Base-by-base conservation (phyloP, 768 basidiomycete species). In the Pisolithus orientalis region DNA sequence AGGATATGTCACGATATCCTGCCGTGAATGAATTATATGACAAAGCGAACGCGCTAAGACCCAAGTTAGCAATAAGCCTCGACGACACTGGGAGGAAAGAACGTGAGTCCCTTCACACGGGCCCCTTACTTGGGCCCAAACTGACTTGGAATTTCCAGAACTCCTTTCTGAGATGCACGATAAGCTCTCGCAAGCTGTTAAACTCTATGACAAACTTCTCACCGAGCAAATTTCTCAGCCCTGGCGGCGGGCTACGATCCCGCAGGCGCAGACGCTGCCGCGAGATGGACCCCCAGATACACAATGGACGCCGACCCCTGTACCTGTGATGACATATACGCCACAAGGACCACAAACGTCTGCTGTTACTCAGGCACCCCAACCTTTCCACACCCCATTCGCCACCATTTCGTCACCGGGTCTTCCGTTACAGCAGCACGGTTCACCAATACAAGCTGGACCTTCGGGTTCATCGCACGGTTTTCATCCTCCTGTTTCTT, bases 141-240 rank as follows among this genome's bases (percentile, higher is more conserved):
- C 53, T 50, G 24, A 42, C 32, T 37, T 16, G 31, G 29, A 39
- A 6, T 62, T 10, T 9, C 5, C 21, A 93, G 94, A 94, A 67
- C 76, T 94, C 64, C 73, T 99, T 34, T 75, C 83, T 6, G 94
- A 97, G 46, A 97, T 98, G 93, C 89, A 97, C 60, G 86, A 88
- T 44, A 95, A 97, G 68, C 69, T 99, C 9, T 89, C 91, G 0
- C 83, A 95, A 65, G 93, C 91, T 0, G 92, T 97, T 43, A 87
- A 88, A 63, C 72, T 96, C 4, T 98, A 97, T 64, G 94, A 97
- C 58, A 80, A 86, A 50, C 73, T 96, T 21, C 72, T 95, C 40
- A 93, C 93, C 25, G 80, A 90, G 57, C 90, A 94, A 63, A 75
- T 94, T 10, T 76, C 84, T 2, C 83, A 80, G 39, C 87, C 87